Evolutionary conservation across 2,329 filamentous ascomycete species (phyloP).

Genomic region (Cladophialophora carrionii): DNA sequence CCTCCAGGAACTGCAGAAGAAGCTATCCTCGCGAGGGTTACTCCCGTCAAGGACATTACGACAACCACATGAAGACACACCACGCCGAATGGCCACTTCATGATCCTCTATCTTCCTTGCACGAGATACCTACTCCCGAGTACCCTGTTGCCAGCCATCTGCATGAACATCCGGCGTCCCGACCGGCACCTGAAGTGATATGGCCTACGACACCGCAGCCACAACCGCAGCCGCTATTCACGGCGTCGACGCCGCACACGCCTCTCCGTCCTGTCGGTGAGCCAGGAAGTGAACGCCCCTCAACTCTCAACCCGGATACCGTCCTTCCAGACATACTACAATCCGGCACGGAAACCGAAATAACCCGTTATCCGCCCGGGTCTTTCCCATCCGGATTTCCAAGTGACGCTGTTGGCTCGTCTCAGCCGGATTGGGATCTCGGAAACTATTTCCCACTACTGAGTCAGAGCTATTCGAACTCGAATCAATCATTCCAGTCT

Average conservation of each 20-base stretch:
- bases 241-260: background rate
- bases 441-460: background rate
- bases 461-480: background rate
- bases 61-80: conserved; percentile 24
- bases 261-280: background rate
- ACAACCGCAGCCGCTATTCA: background rate
- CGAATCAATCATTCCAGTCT: background rate
- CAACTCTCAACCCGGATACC: background rate
- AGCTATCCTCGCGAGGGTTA: conserved; percentile 7
- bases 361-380: too few relatives aligned
- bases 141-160: background rate
- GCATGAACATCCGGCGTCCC: background rate
- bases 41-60: conserved; percentile 23
- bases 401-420: background rate
- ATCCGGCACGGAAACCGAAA: conserved; percentile 1
- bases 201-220: background rate
- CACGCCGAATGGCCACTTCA: conserved; percentile 21
- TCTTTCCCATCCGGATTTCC: too few relatives aligned
- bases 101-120: conserved; percentile 16
- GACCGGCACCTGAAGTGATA: background rate
- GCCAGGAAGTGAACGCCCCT: background rate
- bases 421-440: background rate
- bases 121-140: background rate
- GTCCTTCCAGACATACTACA: background rate
- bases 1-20: conserved; percentile 28